These are phyloP conservation scores for Quercus alba DNA, from an alignment of 306 rosid genomes.

Conservation along the genomic window DNA sequence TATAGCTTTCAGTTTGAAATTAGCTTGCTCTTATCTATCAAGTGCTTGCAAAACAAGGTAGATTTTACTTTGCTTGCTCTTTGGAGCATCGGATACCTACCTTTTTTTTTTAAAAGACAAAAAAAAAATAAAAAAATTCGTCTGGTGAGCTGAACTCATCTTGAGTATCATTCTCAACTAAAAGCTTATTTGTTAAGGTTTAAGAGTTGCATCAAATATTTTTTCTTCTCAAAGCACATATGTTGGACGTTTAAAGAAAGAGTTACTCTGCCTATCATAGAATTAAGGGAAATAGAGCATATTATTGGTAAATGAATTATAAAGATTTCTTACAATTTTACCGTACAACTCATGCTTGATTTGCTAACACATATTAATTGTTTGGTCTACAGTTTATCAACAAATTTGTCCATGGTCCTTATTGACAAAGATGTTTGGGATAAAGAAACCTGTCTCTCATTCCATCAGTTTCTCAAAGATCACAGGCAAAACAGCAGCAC, in stretches of 20 bases:
- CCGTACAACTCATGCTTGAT: conserved; percentile 4
- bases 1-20: conserved; percentile 45
- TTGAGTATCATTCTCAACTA: not conserved
- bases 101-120: not conserved
- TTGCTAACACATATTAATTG: conserved; percentile 13
- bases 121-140: not conserved
- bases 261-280: not conserved
- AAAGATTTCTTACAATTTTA: conserved; percentile 3
- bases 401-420: conserved; percentile 59
- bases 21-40: conserved; percentile 52
- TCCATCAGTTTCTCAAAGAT: conserved; percentile 33
- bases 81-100: not conserved
- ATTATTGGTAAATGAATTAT: conserved; percentile 2
- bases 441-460: conserved; percentile 36
- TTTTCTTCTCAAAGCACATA: not conserved
- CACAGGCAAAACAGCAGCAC: conserved; percentile 32
- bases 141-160: not conserved
- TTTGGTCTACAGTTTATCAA: conserved; percentile 34
- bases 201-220: not conserved
- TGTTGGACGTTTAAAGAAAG: conserved; percentile 1
- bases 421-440: conserved; percentile 82
- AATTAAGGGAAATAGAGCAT: not conserved
- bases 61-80: not conserved
- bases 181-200: not conserved
- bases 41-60: conserved; percentile 52